Evolutionary conservation across 2,329 filamentous ascomycete genomes (phyloP).

Genomic region (Hypomyces perniciosus): DNA sequence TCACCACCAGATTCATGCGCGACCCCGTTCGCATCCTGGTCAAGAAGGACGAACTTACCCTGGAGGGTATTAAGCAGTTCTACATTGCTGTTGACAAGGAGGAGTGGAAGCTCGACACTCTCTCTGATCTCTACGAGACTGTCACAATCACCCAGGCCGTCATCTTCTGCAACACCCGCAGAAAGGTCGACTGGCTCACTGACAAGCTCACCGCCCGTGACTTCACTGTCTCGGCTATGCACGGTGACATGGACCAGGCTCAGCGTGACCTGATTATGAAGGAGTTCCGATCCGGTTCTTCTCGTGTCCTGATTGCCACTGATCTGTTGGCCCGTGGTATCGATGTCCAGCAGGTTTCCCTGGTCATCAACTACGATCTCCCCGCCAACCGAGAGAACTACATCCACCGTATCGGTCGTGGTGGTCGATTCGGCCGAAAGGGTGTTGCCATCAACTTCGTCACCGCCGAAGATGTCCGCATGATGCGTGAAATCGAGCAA

Average conservation of each 20-base stretch:
- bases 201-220: constrained; percentile 98
- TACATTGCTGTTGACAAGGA: constrained; percentile 99
- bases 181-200: constrained; percentile 99
- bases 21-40: constrained; percentile 98
- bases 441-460: constrained; percentile 99
- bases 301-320: constrained; percentile 96
- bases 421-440: constrained; percentile 99
- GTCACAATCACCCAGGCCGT: constrained; percentile 99
- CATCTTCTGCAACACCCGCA: constrained; percentile 99
- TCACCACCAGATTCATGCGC: constrained; percentile 99
- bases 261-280: constrained; percentile 99
- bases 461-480: constrained; percentile 96
- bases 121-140: constrained; percentile 98
- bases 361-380: constrained; percentile 99
- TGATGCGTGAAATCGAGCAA: constrained; percentile 99
- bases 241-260: constrained; percentile 97
- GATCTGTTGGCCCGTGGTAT: constrained; percentile 98
- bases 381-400: constrained; percentile 99
- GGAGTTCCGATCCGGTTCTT: constrained; percentile 98
- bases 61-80: constrained; percentile 99
- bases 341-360: constrained; percentile 97
- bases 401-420: constrained; percentile 99
- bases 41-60: constrained; percentile 99
- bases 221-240: constrained; percentile 99
- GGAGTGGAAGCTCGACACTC: constrained; percentile 99